These are phyloP conservation scores for Talaromyces pinophilus DNA, from an alignment of 2,329 filamentous ascomycete genomes.

Conservation along the genomic window DNA sequence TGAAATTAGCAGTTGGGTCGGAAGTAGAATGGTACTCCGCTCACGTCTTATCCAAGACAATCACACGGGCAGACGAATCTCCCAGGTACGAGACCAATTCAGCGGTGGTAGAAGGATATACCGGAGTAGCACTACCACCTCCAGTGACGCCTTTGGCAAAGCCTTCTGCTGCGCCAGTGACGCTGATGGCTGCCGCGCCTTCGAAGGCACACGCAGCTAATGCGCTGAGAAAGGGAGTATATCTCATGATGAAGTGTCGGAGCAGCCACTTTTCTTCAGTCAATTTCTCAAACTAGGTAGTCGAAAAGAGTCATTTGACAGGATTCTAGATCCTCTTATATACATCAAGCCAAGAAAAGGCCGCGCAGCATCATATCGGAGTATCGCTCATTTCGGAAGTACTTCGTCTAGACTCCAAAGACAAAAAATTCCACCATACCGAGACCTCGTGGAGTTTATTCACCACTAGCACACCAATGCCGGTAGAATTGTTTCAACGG, in stretches of 20 bases:
- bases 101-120: constrained; percentile 16
- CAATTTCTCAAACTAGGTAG: background rate
- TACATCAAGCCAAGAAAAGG: constrained; percentile 53
- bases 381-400: constrained; percentile 9
- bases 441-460: background rate
- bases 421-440: constrained; percentile 3
- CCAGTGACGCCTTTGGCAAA: constrained; percentile 20
- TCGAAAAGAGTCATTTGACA: background rate
- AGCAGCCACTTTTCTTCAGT: constrained; percentile 49
- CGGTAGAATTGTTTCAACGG: background rate
- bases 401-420: background rate
- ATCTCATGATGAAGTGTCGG: constrained; percentile 30
- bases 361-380: constrained; percentile 7
- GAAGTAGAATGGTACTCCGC: no score
- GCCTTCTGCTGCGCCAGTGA: constrained; percentile 16
- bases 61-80: constrained; percentile 16
- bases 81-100: constrained; percentile 18
- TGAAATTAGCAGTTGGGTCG: background rate
- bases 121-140: constrained; percentile 17
- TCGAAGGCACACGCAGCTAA: constrained; percentile 1
- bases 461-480: background rate
- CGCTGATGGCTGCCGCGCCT: constrained; percentile 6
- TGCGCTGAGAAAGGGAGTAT: background rate
- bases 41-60: constrained; percentile 15
- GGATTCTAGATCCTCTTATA: constrained; percentile 46